phyloP scores from a whole-genome alignment of 2,329 filamentous ascomycete species.

The Botrytis deweyae region DNA sequence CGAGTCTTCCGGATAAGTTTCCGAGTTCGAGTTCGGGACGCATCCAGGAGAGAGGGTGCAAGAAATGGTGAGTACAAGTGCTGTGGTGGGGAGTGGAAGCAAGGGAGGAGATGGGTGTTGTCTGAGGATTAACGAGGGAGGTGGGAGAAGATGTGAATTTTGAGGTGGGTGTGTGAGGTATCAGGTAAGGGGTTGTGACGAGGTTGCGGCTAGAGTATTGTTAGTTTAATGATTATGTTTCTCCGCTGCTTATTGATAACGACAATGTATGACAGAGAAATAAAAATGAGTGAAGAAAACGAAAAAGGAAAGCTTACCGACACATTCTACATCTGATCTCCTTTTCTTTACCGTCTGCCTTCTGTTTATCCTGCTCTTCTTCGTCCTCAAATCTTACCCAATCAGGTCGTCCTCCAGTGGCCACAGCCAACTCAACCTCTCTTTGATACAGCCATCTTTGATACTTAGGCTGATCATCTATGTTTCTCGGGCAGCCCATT shows the following conservation, averaged over 20 bases:
- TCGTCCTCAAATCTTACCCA: constrained; percentile 82
- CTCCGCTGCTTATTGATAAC: neutral
- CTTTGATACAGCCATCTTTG: constrained; percentile 73
- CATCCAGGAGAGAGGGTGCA: constrained; percentile 97
- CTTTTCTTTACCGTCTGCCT: constrained; percentile 31
- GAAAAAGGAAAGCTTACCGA: constrained; percentile 48
- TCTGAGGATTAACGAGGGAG: constrained; percentile 23
- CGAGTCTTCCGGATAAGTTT: constrained; percentile 77
- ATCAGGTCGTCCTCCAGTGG: constrained; percentile 74
- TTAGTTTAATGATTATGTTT: neutral
- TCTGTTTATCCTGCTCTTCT: constrained; percentile 40
- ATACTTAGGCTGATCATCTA: constrained; percentile 72
- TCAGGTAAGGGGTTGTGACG: constrained; percentile 61
- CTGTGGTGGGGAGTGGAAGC: constrained; percentile 32
- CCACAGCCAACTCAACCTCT: constrained; percentile 65
- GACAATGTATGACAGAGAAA: neutral
- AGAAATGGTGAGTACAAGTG: constrained; percentile 80
- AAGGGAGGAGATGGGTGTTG: constrained; percentile 33
- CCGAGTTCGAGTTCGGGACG: constrained; percentile 76
- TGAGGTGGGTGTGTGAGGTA: constrained; percentile 48
- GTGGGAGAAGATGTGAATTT: constrained; percentile 32
- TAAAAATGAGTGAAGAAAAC: neutral
- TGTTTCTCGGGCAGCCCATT: constrained; percentile 74
- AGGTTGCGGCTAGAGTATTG: constrained; percentile 47
- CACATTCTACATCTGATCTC: constrained; percentile 91